Evolutionary conservation across 495 filamentous ascomycete species (phyloP).

Genomic region (Aspergillus taichungensis): DNA sequence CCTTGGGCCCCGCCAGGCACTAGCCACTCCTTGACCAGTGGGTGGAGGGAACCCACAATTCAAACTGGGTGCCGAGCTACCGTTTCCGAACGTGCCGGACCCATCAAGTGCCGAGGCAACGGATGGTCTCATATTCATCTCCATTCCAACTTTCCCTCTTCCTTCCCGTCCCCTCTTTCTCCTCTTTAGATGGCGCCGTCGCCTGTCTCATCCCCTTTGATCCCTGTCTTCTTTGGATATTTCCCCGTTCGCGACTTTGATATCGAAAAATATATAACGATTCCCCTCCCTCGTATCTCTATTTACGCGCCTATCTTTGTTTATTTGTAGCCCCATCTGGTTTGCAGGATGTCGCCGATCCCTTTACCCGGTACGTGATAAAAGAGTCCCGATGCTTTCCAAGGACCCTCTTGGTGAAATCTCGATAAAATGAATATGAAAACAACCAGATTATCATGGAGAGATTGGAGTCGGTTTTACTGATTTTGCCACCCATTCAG

Average conservation of each 20-base stretch:
- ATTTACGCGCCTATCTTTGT: too few species aligned
- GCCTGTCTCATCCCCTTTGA: neutral
- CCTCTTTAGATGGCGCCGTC: neutral
- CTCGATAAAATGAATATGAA: neutral
- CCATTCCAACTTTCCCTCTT: neutral
- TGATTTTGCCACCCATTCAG: constrained; percentile 7
- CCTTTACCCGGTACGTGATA: constrained; percentile 10
- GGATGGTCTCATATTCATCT: too few species aligned
- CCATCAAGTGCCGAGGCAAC: constrained; percentile 7
- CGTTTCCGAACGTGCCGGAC: constrained; percentile 5
- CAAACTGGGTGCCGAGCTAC: neutral
- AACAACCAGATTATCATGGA: neutral
- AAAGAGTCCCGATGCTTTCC: too few species aligned
- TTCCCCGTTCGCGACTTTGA: too few species aligned
- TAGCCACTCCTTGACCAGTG: too few species aligned
- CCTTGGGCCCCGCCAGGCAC: too few species aligned
- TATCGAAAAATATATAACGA: too few species aligned
- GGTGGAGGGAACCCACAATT: neutral
- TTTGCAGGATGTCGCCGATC: neutral
- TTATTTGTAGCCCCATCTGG: too few species aligned
- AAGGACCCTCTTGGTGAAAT: neutral
- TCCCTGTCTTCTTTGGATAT: too few species aligned
- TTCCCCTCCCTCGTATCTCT: too few species aligned
- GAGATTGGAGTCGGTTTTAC: neutral
- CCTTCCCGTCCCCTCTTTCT: neutral